Conservation (phyloP, 306 rosid species). For the Cercis canadensis region DNA sequence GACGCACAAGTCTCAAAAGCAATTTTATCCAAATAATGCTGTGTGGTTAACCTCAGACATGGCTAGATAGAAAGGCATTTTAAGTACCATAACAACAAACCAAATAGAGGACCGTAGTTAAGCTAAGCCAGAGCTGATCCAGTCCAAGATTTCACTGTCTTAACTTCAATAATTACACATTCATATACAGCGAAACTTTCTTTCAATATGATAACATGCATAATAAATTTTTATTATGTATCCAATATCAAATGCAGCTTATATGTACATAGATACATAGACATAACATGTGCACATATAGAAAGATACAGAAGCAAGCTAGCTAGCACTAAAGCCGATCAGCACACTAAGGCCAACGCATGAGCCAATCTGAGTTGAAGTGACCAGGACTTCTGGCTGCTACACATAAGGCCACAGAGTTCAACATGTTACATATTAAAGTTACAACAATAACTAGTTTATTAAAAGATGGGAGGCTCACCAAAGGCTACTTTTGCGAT, state of each 20-base stretch:
- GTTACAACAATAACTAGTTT: constrained; percentile 7
- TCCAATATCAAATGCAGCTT: neutral
- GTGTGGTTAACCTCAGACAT: neutral
- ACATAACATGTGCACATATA: neutral
- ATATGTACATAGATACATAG: neutral
- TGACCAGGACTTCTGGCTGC: constrained; percentile 24
- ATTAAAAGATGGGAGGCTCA: constrained; percentile 52
- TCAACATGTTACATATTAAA: constrained; percentile 24
- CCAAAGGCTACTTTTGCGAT: constrained; percentile 99
- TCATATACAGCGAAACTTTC: neutral
- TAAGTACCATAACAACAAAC: constrained; percentile 8
- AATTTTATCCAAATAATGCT: neutral
- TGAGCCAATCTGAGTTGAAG: constrained; percentile 4
- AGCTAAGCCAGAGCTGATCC: constrained; percentile 25
- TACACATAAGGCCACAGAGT: no score
- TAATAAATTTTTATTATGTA: neutral
- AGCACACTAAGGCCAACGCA: constrained; percentile 14
- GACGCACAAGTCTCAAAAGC: neutral
- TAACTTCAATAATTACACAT: constrained; percentile 9
- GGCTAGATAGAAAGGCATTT: neutral
- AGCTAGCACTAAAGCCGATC: no score
- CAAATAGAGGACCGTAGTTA: neutral
- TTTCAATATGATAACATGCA: neutral
- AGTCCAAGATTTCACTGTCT: constrained; percentile 2
- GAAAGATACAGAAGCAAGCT: no score